Evolutionary conservation across 2,329 filamentous ascomycete species (phyloP), one percentile per base, ranked within the genome.

Genomic region (Lasiodiplodia sp.): DNA sequence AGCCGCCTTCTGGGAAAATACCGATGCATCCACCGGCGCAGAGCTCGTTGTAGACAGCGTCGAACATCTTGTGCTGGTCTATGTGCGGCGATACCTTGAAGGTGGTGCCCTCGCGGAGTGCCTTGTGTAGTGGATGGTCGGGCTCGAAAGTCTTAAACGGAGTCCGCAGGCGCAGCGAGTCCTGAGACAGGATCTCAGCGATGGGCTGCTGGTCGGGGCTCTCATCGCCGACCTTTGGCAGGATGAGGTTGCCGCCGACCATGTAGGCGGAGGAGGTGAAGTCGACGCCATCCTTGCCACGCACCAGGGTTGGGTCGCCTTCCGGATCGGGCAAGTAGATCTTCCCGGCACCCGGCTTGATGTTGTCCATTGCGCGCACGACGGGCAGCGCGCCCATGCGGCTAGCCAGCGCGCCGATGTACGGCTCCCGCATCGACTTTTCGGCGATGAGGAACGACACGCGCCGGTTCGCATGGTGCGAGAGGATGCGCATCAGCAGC

Each of bases 1-100:
- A 70, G 21, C 69, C 68, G 23, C 69, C 68, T 55, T 70, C 68
- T 4, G 69, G 69, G 63, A 70, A 70, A 47, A 70, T 70, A 21
- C 69, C 68, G 47, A 70, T 63, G 51, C 68, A 70, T 28, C 40
- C 68, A 23, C 69, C 68, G 14, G 23, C 31, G 49, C 38, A 25
- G 28, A 70, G 69, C 34, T 65, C 52, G 37, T 18, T 47, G 38
- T 56, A 70, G 34, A 70, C 69, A 23, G 69, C 69, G 14, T 69
- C 67, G 49, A 65, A 70, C 58, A 70, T 66, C 34, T 67, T 23
- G 28, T 60, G 64, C 37, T 70, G 69, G 52, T 70, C 69, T 6
- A 70, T 67, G 44, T 70, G 56, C 21, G 69, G 69, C 23, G 69
- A 58, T 4, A 70, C 38, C 53, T 70, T 70, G 69, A 40, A 70